Percentiles rank a stretch among this genome's conserved stretches.
These are phyloP conservation scores for Ceratobasidium sp. DNA, from an alignment of 1,284 basidiomycete species.

Conservation along the genomic window DNA sequence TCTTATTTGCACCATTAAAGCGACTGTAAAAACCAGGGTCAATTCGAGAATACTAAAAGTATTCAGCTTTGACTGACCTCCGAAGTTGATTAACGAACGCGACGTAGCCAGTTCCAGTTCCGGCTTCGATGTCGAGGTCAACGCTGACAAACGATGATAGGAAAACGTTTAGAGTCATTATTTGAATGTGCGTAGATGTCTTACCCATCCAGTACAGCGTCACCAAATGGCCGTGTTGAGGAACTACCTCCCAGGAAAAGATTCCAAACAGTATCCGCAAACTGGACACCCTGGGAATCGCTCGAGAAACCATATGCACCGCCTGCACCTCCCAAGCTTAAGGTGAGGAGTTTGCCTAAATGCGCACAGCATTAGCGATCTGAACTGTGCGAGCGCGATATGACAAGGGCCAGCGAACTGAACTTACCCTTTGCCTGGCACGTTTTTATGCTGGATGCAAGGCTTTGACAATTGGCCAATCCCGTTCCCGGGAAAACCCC, in stretches of 20 bases:
- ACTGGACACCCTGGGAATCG: slow-evolving; percentile 53
- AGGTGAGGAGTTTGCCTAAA: slow-evolving; percentile 62
- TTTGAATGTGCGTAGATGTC: slow-evolving; percentile 40
- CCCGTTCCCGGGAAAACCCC: slow-evolving; percentile 63
- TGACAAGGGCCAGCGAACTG: neutral
- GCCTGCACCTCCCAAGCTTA: slow-evolving; percentile 68
- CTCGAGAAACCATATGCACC: slow-evolving; percentile 64
- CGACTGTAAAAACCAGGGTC: neutral
- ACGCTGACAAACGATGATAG: slow-evolving; percentile 53
- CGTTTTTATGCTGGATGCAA: slow-evolving; percentile 61
- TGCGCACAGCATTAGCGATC: neutral
- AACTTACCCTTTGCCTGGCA: slow-evolving; percentile 61
- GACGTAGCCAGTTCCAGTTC: slow-evolving; percentile 61
- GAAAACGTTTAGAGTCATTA: too few relatives aligned
- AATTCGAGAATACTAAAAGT: neutral
- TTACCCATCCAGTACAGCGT: slow-evolving; percentile 68
- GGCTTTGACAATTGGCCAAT: slow-evolving; percentile 58
- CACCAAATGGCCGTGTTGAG: slow-evolving; percentile 66
- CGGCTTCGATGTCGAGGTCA: slow-evolving; percentile 71
- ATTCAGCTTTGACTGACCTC: neutral
- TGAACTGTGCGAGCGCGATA: neutral
- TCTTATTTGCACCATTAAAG: slow-evolving; percentile 41
- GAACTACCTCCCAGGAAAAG: slow-evolving; percentile 67
- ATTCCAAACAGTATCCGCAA: slow-evolving; percentile 59
- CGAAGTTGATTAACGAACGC: slow-evolving; percentile 67